A percentile compares a stretch with the other conserved stretches of the same genome.
Evolutionary conservation across 2,329 filamentous ascomycete genomes (phyloP).

Genomic region (Thielaviopsis euricoi): DNA sequence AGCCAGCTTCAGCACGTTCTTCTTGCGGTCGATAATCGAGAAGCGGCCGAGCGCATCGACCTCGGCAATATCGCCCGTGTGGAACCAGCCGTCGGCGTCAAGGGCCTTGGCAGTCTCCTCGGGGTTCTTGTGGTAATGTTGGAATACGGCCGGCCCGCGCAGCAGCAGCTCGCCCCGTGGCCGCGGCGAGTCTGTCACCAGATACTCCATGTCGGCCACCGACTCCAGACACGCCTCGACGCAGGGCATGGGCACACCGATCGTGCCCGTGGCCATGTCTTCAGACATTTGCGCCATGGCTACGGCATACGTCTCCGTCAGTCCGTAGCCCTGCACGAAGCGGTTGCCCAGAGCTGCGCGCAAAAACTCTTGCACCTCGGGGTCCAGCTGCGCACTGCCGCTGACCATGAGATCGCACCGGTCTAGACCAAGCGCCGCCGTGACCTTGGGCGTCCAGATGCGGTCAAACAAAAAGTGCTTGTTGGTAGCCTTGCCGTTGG

Average conservation of each 20-base stretch:
- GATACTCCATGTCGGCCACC: conserved; percentile 89
- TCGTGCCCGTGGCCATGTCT: conserved; percentile 67
- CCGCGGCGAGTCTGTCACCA: conserved; percentile 69
- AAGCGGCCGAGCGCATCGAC: conserved; percentile 77
- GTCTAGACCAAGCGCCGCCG: conserved; percentile 66
- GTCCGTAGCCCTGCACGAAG: conserved; percentile 76
- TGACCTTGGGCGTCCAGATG: conserved; percentile 82
- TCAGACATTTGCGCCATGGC: conserved; percentile 49
- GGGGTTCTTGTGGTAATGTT: conserved; percentile 76
- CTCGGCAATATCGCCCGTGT: conserved; percentile 79
- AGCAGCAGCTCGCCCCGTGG: conserved; percentile 82
- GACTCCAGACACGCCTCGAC: conserved; percentile 69
- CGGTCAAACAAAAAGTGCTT: conserved; percentile 64
- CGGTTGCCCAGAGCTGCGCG: conserved; percentile 64
- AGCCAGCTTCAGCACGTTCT: conserved; percentile 97
- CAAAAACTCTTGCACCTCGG: conserved; percentile 74
- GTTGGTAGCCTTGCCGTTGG: conserved; percentile 59
- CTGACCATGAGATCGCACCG: conserved; percentile 58
- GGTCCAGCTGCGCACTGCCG: conserved; percentile 82
- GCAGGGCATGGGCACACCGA: conserved; percentile 52
- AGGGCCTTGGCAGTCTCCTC: conserved; percentile 74
- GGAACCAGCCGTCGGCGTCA: conserved; percentile 89
- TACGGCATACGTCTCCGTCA: conserved; percentile 84
- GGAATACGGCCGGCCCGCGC: conserved; percentile 65
- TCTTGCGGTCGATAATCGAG: conserved; percentile 87